Percentiles rank a stretch among this genome's conserved stretches.
Evolutionary conservation across 2,329 filamentous ascomycete species (phyloP).

Genomic region (Piedraia hortae): DNA sequence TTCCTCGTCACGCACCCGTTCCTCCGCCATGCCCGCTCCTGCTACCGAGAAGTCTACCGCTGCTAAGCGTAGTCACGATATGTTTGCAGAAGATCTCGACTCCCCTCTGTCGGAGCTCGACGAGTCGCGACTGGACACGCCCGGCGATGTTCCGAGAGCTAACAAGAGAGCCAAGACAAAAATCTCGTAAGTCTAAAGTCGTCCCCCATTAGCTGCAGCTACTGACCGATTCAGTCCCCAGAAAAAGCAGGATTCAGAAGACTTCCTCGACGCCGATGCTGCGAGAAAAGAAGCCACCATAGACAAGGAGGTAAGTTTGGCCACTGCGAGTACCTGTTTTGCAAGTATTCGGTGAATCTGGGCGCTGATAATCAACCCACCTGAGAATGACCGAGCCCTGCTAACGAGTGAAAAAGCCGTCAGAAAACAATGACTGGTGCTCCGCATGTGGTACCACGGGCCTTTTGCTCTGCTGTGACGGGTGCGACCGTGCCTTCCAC

Average conservation of each 20-base stretch:
- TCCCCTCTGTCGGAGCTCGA: constrained; percentile 12
- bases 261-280: too few relatives aligned
- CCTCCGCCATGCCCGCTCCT: too few relatives aligned
- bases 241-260: too few relatives aligned
- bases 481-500: constrained; percentile 72
- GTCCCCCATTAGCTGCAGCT: constrained; percentile 1
- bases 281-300: too few relatives aligned
- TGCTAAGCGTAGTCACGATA: too few relatives aligned
- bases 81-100: constrained; percentile 7
- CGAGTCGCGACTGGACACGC: constrained; percentile 10
- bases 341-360: too few relatives aligned
- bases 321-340: too few relatives aligned
- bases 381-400: too few relatives aligned
- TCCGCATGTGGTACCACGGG: constrained; percentile 62
- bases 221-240: neutral
- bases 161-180: constrained; percentile 14
- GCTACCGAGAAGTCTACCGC: too few relatives aligned
- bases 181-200: constrained; percentile 12
- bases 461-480: constrained; percentile 77
- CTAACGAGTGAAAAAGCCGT: constrained; percentile 14
- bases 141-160: constrained; percentile 5
- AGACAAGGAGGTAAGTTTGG: too few relatives aligned
- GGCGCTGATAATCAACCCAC: too few relatives aligned
- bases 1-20: too few relatives aligned
- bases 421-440: constrained; percentile 69